Conservation (phyloP, 192 early-diverging fungal species). For the Geranomyces variabilis region DNA sequence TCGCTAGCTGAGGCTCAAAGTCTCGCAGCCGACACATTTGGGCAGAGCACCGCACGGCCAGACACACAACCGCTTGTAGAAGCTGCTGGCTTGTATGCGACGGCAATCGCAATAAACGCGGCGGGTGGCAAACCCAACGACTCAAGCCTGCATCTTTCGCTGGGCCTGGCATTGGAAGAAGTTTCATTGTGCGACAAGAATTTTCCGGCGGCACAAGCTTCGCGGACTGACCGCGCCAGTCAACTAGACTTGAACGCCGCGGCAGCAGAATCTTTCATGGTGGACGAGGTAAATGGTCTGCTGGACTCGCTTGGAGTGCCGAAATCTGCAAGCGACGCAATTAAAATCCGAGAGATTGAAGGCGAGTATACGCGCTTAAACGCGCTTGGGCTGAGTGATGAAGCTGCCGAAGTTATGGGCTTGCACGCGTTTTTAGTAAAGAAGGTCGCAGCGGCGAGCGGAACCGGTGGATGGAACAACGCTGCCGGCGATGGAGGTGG, state of each 20-base stretch:
- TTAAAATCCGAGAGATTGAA: slow-evolving; percentile 52
- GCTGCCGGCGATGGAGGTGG: not conserved
- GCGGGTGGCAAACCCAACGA: slow-evolving; percentile 13
- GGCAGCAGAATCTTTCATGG: slow-evolving; percentile 48
- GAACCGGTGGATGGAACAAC: slow-evolving; percentile 21
- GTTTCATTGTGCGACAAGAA: slow-evolving; percentile 10
- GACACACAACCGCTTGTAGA: slow-evolving; percentile 18
- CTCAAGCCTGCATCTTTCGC: slow-evolving; percentile 34
- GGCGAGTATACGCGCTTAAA: slow-evolving; percentile 51
- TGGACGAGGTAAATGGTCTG: slow-evolving; percentile 55
- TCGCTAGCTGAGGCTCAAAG: slow-evolving; percentile 15
- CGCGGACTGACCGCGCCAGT: not conserved
- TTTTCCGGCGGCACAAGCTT: slow-evolving; percentile 31
- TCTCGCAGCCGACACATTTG: slow-evolving; percentile 22
- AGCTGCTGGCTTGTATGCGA: slow-evolving; percentile 27
- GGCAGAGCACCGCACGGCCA: slow-evolving; percentile 20
- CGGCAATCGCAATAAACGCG: slow-evolving; percentile 37
- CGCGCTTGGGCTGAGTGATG: slow-evolving; percentile 39
- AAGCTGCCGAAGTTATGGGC: slow-evolving; percentile 53
- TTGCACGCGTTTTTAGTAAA: slow-evolving; percentile 49
- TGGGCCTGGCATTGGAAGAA: slow-evolving; percentile 48
- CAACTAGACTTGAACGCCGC: not conserved
- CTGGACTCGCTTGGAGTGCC: slow-evolving; percentile 47
- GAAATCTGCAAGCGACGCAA: slow-evolving; percentile 40
- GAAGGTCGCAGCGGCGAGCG: slow-evolving; percentile 25